Conservation (phyloP, 371 early-diverging fungal species). For the Rhizopus stolonifer region DNA sequence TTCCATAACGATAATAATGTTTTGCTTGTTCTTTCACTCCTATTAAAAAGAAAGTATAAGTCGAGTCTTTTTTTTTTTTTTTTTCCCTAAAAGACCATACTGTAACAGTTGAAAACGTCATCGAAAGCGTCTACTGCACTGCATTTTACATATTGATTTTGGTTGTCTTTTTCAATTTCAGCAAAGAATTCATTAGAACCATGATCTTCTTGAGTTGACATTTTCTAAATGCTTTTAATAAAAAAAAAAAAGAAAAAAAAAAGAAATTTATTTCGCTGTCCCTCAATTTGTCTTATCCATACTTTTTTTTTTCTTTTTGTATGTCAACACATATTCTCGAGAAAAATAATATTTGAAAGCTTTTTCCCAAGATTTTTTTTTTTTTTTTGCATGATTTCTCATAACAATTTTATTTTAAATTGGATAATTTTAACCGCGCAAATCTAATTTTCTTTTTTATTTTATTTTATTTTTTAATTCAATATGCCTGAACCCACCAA, state of each 20-base stretch:
- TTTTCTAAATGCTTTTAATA: neutral
- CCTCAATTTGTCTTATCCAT: no score
- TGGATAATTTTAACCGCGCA: no score
- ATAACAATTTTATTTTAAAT: neutral
- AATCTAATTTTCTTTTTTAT: no score
- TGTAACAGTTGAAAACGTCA: conserved; percentile 42
- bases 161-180: conserved; percentile 39
- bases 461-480: neutral
- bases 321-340: no score
- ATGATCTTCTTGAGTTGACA: conserved; percentile 24
- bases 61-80: no score
- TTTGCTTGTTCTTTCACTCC: conserved; percentile 45
- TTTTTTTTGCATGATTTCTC: no score
- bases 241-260: neutral
- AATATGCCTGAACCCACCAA: conserved; percentile 69
- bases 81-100: conserved; percentile 29
- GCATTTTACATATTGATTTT: conserved; percentile 33
- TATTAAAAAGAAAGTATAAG: conserved; percentile 10
- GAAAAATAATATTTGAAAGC: no score
- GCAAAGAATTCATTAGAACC: conserved; percentile 37
- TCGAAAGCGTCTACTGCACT: conserved; percentile 43
- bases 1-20: conserved; percentile 48
- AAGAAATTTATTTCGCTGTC: no score
- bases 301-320: no score
- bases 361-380: no score